Conservation (phyloP, 2,329 filamentous ascomycete species). For the Epichloe gansuensis region DNA sequence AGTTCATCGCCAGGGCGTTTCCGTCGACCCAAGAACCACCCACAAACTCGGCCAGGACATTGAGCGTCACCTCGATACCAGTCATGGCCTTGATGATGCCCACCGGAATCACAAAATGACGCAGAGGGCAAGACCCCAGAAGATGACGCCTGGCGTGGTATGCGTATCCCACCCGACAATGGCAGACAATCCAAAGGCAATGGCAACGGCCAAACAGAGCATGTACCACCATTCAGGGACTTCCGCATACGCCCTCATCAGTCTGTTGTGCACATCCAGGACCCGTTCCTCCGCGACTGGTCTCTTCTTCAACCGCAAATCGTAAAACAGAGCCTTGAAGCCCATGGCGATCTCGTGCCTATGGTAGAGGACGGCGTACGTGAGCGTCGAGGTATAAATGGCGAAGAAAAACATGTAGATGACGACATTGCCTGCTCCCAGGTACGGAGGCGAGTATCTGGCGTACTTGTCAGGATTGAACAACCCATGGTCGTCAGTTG, state of each 20-base stretch:
- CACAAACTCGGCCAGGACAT: slow-evolving; percentile 42
- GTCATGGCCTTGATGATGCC: slow-evolving; percentile 43
- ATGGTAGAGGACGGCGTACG: slow-evolving; percentile 39
- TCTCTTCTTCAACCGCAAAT: slow-evolving; percentile 30
- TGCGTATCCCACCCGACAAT: slow-evolving; percentile 38
- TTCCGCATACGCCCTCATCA: slow-evolving; percentile 35
- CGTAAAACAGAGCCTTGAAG: slow-evolving; percentile 33
- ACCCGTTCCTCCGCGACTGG: slow-evolving; percentile 22
- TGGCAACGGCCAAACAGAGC: slow-evolving; percentile 27
- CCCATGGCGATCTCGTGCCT: slow-evolving; percentile 37
- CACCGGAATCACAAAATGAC: slow-evolving; percentile 39
- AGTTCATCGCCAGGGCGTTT: slow-evolving; percentile 41
- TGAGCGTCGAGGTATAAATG: slow-evolving; percentile 39
- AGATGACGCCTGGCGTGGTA: slow-evolving; percentile 37
- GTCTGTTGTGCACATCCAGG: slow-evolving; percentile 35
- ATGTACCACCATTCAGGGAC: slow-evolving; percentile 45
- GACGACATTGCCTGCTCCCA: slow-evolving; percentile 36
- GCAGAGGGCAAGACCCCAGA: slow-evolving; percentile 37
- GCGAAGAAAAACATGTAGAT: slow-evolving; percentile 46
- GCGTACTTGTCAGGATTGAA: slow-evolving; percentile 35
- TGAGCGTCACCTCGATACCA: slow-evolving; percentile 38
- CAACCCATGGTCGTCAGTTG: slow-evolving; percentile 29
- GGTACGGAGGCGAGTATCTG: slow-evolving; percentile 38
- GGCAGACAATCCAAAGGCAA: slow-evolving; percentile 33
- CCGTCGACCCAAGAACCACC: slow-evolving; percentile 38